Evolutionary conservation across 1,284 basidiomycete species (phyloP).

Genomic region (Flammula alnicola): DNA sequence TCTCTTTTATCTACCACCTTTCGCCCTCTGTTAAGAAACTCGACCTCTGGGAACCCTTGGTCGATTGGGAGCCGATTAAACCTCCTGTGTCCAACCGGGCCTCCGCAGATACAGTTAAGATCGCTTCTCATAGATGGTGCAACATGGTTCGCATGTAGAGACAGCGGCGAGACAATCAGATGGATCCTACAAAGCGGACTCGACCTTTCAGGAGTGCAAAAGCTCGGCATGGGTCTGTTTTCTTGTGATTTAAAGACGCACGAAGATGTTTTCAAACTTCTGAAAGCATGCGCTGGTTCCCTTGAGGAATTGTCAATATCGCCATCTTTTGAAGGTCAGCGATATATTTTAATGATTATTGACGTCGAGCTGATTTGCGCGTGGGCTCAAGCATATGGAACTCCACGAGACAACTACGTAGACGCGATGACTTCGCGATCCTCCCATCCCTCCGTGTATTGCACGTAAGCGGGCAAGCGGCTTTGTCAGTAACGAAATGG

Average conservation of each 20-base stretch:
- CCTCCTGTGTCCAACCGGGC: background rate
- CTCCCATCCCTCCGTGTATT: background rate
- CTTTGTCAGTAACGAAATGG: background rate
- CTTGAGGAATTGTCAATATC: background rate
- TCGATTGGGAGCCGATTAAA: too few relatives aligned
- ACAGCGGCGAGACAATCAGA: background rate
- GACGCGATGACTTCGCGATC: background rate
- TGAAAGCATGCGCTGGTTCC: background rate
- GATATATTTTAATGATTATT: background rate
- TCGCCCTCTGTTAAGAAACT: too few relatives aligned
- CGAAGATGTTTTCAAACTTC: background rate
- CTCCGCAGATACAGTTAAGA: background rate
- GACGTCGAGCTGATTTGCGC: too few relatives aligned
- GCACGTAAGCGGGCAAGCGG: constrained; percentile 1
- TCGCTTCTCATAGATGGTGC: background rate
- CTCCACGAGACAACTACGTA: background rate
- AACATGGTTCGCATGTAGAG: background rate
- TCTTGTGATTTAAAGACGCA: background rate
- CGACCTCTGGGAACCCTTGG: too few relatives aligned
- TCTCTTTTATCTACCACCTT: too few relatives aligned
- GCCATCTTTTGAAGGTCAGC: background rate
- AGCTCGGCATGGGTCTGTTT: background rate
- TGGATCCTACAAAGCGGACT: background rate
- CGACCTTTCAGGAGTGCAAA: constrained; percentile 1
- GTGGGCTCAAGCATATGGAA: too few relatives aligned